Evolutionary conservation across 306 rosid genomes (phyloP).

Genomic region (Begonia masoniana): DNA sequence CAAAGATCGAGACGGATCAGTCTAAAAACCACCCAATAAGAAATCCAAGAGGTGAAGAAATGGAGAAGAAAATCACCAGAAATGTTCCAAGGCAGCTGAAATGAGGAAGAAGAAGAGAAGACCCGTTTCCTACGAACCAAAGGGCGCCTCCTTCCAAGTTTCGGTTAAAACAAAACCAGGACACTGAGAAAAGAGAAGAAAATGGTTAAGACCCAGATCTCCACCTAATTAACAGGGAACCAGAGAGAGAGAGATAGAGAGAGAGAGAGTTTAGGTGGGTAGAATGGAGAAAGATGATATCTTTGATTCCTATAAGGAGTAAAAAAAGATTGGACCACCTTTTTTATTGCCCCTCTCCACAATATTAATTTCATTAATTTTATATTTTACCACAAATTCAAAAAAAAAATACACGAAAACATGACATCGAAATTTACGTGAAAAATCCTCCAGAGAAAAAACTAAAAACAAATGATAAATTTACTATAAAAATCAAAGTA

Average conservation of each 20-base stretch:
- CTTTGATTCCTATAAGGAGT: slow-evolving; percentile 19
- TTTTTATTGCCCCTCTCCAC: slow-evolving; percentile 9
- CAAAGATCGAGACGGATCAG: not conserved
- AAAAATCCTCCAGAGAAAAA: too few relatives aligned
- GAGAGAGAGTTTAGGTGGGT: not conserved
- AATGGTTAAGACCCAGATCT: slow-evolving; percentile 28
- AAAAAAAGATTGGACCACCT: slow-evolving; percentile 13
- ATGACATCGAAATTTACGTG: too few relatives aligned
- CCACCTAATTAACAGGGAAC: slow-evolving; percentile 8
- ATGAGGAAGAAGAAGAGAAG: slow-evolving; percentile 12
- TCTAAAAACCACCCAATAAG: slow-evolving; percentile 2
- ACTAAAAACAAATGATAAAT: too few relatives aligned
- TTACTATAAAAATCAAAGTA: too few relatives aligned
- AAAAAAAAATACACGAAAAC: too few relatives aligned
- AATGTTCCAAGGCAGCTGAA: slow-evolving; percentile 13
- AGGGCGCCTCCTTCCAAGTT: slow-evolving; percentile 30
- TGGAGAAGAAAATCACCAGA: slow-evolving; percentile 15
- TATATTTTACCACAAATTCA: not conserved
- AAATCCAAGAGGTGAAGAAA: not conserved
- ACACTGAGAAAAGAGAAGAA: slow-evolving; percentile 1
- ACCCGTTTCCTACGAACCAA: slow-evolving; percentile 22
- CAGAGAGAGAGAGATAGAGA: not conserved
- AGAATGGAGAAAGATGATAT: not conserved
- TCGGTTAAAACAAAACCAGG: slow-evolving; percentile 9
- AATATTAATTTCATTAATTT: not conserved